phyloP scores from a whole-genome alignment of 805 yeast genomes.

The Starmerella apicola region DNA sequence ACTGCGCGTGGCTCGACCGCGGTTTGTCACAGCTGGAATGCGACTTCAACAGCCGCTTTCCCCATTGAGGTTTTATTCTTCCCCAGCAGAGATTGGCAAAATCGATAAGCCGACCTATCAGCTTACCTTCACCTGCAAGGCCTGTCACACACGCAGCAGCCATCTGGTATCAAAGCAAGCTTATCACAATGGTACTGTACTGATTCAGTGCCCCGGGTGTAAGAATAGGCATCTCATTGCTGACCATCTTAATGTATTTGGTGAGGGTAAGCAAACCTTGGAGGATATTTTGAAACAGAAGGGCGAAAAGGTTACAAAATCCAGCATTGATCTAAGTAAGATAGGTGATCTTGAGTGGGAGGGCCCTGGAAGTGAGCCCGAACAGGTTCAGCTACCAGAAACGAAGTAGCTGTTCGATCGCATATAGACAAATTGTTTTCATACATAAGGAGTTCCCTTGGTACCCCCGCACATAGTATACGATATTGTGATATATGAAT shows the following conservation, averaged over 20 bases:
- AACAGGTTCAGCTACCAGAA: slow-evolving; percentile 1
- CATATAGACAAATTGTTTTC: too few relatives aligned
- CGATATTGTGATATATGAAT: too few relatives aligned
- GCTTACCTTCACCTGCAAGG: slow-evolving; percentile 87
- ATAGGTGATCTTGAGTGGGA: slow-evolving; percentile 26
- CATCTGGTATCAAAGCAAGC: slow-evolving; percentile 92
- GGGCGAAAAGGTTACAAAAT: slow-evolving; percentile 48
- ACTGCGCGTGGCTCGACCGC: not conserved
- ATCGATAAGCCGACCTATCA: slow-evolving; percentile 67
- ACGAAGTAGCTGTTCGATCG: slow-evolving; percentile 1
- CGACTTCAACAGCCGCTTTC: not conserved
- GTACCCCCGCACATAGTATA: too few relatives aligned
- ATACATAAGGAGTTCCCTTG: too few relatives aligned
- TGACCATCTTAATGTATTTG: slow-evolving; percentile 71
- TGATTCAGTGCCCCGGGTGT: slow-evolving; percentile 88
- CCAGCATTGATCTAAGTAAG: slow-evolving; percentile 43
- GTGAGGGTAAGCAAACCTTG: slow-evolving; percentile 63
- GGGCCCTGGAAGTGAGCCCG: slow-evolving; percentile 16
- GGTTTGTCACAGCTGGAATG: too few relatives aligned
- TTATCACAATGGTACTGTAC: slow-evolving; percentile 71
- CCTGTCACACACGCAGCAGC: slow-evolving; percentile 69
- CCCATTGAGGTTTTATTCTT: slow-evolving; percentile 1
- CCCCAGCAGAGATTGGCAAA: slow-evolving; percentile 26
- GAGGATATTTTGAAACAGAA: slow-evolving; percentile 64
- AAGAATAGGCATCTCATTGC: slow-evolving; percentile 80